Base-by-base conservation (phyloP, 305 asterid genomes). In the Fraxinus platypoda region DNA sequence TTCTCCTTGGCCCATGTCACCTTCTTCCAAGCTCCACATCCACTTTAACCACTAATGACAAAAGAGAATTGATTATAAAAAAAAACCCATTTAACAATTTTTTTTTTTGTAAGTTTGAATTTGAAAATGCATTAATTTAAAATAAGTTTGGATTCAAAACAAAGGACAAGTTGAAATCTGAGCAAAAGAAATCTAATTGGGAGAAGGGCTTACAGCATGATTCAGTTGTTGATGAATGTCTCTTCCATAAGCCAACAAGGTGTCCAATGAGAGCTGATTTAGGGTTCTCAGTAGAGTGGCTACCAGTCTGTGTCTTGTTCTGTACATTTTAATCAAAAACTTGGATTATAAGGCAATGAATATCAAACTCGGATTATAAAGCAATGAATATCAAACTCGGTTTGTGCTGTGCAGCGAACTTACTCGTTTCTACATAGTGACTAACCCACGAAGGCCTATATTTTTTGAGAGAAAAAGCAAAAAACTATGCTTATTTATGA, bases 31-130 rank as follows among this genome's bases (percentile, higher is more conserved):
- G 2, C 57, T 85, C 33, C 79, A 83, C 80, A 95, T 43, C 98
- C 99, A 96, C 64, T 88, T 89, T 31, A 21, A 82, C 99, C 99
- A 96, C 98, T 95, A 31, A 52, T 30, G 11, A 25, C 28, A 13
- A 23, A 9, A 1, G 0, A 77, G 76, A 17, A 46, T 30, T 34
- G 33, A 1, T 23, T 33, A 4, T 0, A 35, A 62, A 62, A 62
- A 62, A 19, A 59, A 52, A 17, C 62, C 23, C 0, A 52, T 17
- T 52, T 17, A 52, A 43, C 54, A 12, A 2, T 3, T 13, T 46
- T 43, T 13, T 46, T 43, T 13, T 3, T 46, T 46, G 3, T 4
- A 1, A 15, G 23, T 52, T 17, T 6, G 23, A 52, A 52, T 52
- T 52, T 4, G 21, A 52, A 13, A 46, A 46, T 46, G 57, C 57